Evolutionary conservation across 2,329 filamentous ascomycete genomes (phyloP), one percentile per base, ranked within the genome.

Genomic region (Colletotrichum spinosum): DNA sequence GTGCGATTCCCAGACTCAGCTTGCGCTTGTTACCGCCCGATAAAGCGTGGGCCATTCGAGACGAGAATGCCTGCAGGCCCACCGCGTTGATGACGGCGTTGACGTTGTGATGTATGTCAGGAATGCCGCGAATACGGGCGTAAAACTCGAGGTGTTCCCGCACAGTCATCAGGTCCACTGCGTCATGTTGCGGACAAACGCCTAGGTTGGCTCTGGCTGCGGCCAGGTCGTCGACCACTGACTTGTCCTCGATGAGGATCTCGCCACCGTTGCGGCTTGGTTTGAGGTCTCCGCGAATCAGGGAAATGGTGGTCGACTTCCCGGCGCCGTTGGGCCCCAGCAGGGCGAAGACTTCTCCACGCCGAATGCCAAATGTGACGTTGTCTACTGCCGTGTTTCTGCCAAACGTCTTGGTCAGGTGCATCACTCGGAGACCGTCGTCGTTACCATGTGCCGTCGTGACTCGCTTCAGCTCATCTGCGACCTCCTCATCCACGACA

Each of bases 1-100:
- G 81, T 0, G 95, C 94, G 60, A 97, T 97, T 3, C 92, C 94
- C 0, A 97, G 85, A 15, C 89, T 93, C 1, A 98, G 82, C 77
- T 97, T 98, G n/a, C 94, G 86, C 80, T 97, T 97, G 80, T 97
- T 97, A 37, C 95, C 95, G 8, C 95, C 94, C 0, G 92, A 95
- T 0, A 97, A 84, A 50, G 92, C 91, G 59, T 86, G 84, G 0
- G 92, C 94, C 85, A 95, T 93, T 34, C 93, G 87, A 8, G 87
- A 83, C 3, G 86, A 81, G 78, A 94, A 97, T 0, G 86, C 83
- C 7, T 84, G 79, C 0, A 97, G 83, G 0, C 94, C 93, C 1
- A 97, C 94, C 1, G 94, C 94, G 41, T 86, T 82, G n/a, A 97
- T 83, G 5, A 97, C 88, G 37, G 92, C 89, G 1, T 83, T 80